Percentiles rank a stretch among this genome's conserved stretches.
These are phyloP conservation scores for Boletellus emodensis DNA, from an alignment of 768 basidiomycete species.

Conservation along the genomic window DNA sequence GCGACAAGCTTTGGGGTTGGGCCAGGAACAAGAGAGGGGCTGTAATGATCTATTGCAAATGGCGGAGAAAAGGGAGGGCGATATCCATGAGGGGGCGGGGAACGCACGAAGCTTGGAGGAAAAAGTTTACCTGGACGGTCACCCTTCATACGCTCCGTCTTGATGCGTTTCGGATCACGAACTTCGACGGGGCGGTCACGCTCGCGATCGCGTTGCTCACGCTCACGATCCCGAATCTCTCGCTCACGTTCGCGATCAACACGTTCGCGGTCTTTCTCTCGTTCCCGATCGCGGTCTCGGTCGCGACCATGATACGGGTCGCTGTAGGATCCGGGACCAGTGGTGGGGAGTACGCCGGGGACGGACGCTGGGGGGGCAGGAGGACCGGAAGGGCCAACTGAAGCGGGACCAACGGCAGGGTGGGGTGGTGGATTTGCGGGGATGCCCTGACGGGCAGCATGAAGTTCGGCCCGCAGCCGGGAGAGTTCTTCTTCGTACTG, in stretches of 20 bases:
- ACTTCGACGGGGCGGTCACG: slow-evolving; percentile 45
- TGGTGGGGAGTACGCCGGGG: slow-evolving; percentile 27
- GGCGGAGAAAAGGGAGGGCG: slow-evolving; percentile 22
- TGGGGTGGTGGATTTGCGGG: slow-evolving; percentile 36
- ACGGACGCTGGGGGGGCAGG: slow-evolving; percentile 30
- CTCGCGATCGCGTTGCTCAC: slow-evolving; percentile 41
- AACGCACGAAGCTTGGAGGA: slow-evolving; percentile 22
- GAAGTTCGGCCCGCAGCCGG: slow-evolving; percentile 65
- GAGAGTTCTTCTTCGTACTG: slow-evolving; percentile 84
- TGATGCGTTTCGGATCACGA: slow-evolving; percentile 59
- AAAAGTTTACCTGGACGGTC: slow-evolving; percentile 41
- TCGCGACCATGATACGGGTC: slow-evolving; percentile 39
- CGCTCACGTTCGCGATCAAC: slow-evolving; percentile 35
- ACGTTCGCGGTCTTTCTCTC: slow-evolving; percentile 40
- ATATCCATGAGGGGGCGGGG: slow-evolving; percentile 33
- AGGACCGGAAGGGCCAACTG: slow-evolving; percentile 32
- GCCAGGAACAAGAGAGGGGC: slow-evolving; percentile 35
- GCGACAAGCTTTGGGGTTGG: slow-evolving; percentile 37
- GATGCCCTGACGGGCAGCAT: slow-evolving; percentile 43
- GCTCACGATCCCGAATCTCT: slow-evolving; percentile 35
- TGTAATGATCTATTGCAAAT: slow-evolving; percentile 33
- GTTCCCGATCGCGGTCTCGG: slow-evolving; percentile 38
- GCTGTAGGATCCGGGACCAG: slow-evolving; percentile 31
- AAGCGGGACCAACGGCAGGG: slow-evolving; percentile 31
- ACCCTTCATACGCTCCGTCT: slow-evolving; percentile 47